A percentile compares a stretch with the other conserved stretches of the same genome.
Evolutionary conservation across 1,284 basidiomycete species (phyloP).

Genomic region (Trametes pubescens): DNA sequence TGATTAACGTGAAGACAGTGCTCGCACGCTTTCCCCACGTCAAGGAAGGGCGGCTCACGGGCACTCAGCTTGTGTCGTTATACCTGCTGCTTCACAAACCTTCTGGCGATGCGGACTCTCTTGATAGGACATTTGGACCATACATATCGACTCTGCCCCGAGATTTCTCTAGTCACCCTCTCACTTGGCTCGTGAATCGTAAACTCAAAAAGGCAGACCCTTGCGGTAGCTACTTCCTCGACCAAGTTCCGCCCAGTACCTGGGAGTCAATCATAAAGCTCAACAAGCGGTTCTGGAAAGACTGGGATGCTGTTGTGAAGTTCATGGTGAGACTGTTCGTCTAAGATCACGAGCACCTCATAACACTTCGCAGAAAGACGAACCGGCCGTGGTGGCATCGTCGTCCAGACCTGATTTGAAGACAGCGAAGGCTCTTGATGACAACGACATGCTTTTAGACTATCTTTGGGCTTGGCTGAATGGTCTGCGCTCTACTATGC

Average conservation of each 20-base stretch:
- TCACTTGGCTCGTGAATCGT: slow-evolving; percentile 69
- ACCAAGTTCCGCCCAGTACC: slow-evolving; percentile 52
- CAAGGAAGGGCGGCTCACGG: slow-evolving; percentile 50
- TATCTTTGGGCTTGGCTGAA: slow-evolving; percentile 91
- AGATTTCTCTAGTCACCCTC: slow-evolving; percentile 77
- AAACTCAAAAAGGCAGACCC: slow-evolving; percentile 25
- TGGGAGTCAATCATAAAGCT: slow-evolving; percentile 7
- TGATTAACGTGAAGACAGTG: slow-evolving; percentile 78
- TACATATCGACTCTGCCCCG: slow-evolving; percentile 80
- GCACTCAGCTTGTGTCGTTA: slow-evolving; percentile 60
- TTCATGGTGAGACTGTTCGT: slow-evolving; percentile 55
- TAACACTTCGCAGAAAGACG: slow-evolving; percentile 25
- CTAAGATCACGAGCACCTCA: not conserved
- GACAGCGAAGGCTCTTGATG: not conserved
- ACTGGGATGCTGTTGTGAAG: slow-evolving; percentile 59
- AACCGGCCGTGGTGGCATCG: slow-evolving; percentile 19
- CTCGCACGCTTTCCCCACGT: slow-evolving; percentile 56
- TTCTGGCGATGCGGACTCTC: slow-evolving; percentile 46
- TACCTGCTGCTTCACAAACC: slow-evolving; percentile 54
- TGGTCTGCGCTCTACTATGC: slow-evolving; percentile 51
- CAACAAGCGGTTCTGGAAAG: slow-evolving; percentile 60
- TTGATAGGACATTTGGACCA: slow-evolving; percentile 71
- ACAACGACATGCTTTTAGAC: slow-evolving; percentile 41
- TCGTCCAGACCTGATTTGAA: slow-evolving; percentile 28
- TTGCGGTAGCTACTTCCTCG: slow-evolving; percentile 46